Evolutionary conservation across 2,329 filamentous ascomycete species (phyloP).

Genomic region (Aureobasidium vineae): DNA sequence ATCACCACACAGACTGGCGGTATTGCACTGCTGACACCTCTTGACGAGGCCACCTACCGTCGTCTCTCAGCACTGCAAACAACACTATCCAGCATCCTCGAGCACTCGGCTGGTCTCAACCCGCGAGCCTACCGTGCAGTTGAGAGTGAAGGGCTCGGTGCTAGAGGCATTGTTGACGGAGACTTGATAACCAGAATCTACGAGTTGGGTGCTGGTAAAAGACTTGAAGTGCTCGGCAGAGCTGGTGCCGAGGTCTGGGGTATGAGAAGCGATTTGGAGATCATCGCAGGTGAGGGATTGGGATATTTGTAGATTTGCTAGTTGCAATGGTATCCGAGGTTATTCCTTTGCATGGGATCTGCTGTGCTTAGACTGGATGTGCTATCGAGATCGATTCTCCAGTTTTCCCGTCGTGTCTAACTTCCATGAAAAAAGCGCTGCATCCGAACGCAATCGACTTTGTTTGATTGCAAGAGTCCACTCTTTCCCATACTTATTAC

Average conservation of each 20-base stretch:
- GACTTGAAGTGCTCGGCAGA: slow-evolving; percentile 70
- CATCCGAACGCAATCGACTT: too few relatives aligned
- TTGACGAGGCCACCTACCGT: slow-evolving; percentile 78
- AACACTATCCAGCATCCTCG: slow-evolving; percentile 72
- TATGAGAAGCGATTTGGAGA: slow-evolving; percentile 67
- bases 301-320: slow-evolving; percentile 47
- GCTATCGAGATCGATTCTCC: too few relatives aligned
- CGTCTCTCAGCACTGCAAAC: slow-evolving; percentile 77
- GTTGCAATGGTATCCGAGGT: not conserved
- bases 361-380: too few relatives aligned
- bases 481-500: too few relatives aligned
- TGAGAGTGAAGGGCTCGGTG: slow-evolving; percentile 49
- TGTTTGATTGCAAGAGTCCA: too few relatives aligned
- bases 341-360: not conserved
- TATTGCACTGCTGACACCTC: slow-evolving; percentile 70
- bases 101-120: slow-evolving; percentile 77
- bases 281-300: slow-evolving; percentile 63
- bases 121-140: slow-evolving; percentile 70
- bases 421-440: too few relatives aligned
- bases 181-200: slow-evolving; percentile 70
- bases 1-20: slow-evolving; percentile 73
- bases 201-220: slow-evolving; percentile 69
- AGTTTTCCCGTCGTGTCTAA: too few relatives aligned
- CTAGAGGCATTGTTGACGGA: slow-evolving; percentile 73
- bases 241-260: slow-evolving; percentile 68